phyloP scores from a whole-genome alignment of 495 filamentous ascomycete species.

The Lentithecium fluviatile region DNA sequence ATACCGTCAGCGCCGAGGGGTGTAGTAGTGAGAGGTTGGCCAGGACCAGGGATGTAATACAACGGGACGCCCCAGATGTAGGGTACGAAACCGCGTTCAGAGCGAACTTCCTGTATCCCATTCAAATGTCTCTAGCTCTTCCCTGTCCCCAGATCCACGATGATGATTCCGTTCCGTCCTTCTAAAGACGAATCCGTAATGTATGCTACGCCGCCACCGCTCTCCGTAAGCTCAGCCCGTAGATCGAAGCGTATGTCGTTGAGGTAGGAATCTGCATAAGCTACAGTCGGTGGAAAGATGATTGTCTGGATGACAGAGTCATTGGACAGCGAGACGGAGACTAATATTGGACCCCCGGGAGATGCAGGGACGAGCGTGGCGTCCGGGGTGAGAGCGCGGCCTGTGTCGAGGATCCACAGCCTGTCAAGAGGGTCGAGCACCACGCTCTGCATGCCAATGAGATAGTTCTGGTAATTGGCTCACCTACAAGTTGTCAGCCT shows the following conservation, averaged over 20 bases:
- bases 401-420: conserved; percentile 53
- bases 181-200: conserved; percentile 49
- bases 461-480: conserved; percentile 44
- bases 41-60: conserved; percentile 37
- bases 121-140: conserved; percentile 50
- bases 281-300: conserved; percentile 46
- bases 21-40: conserved; percentile 33
- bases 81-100: conserved; percentile 44
- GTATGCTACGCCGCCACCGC: conserved; percentile 48
- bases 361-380: conserved; percentile 43
- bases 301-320: conserved; percentile 49
- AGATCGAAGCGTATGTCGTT: conserved; percentile 53
- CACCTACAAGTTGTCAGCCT: no score
- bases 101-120: conserved; percentile 38
- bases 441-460: conserved; percentile 50
- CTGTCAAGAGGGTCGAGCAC: conserved; percentile 49
- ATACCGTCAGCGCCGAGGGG: conserved; percentile 46
- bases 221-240: conserved; percentile 37
- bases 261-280: conserved; percentile 47
- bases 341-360: conserved; percentile 49
- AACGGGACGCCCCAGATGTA: conserved; percentile 48
- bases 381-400: conserved; percentile 43
- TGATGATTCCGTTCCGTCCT: conserved; percentile 49
- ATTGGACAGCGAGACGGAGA: conserved; percentile 45
- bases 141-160: conserved; percentile 49